Percentiles rank a stretch among this genome's conserved stretches.
phyloP scores from a whole-genome alignment of 164 flowering plant genomes.

The Sextonia rubra region DNA sequence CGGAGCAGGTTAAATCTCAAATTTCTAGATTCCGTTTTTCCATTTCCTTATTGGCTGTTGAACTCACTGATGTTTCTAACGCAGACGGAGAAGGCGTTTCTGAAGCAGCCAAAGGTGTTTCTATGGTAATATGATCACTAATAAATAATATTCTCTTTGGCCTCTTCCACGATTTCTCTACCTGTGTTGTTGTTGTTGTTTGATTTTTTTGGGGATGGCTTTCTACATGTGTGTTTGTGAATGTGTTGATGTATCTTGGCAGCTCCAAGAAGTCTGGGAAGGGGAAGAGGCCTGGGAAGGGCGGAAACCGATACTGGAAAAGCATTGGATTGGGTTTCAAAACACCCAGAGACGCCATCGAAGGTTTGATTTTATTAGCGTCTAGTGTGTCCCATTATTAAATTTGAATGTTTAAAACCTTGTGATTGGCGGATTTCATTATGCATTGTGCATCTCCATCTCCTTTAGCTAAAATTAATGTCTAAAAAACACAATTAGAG shows the following conservation, averaged over 20 bases:
- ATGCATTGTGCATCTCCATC: too few relatives aligned
- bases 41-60: neutral
- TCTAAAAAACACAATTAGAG: too few relatives aligned
- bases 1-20: conserved; percentile 10
- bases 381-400: neutral
- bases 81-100: conserved; percentile 23
- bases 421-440: too few relatives aligned
- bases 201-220: neutral
- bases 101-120: conserved; percentile 23
- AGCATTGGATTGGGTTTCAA: conserved; percentile 17
- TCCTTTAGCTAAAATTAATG: too few relatives aligned
- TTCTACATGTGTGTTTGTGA: too few relatives aligned
- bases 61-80: neutral
- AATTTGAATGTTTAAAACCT: too few relatives aligned
- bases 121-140: conserved; percentile 2
- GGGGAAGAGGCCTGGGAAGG: conserved; percentile 22
- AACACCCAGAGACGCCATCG: conserved; percentile 20
- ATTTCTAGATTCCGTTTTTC: neutral
- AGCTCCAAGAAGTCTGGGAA: conserved; percentile 22
- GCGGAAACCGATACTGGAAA: conserved; percentile 21
- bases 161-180: neutral
- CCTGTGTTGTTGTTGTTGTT: neutral
- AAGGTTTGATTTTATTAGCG: conserved; percentile 8
- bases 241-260: neutral
- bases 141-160: neutral